These are phyloP conservation scores for Berberis thunbergii DNA, from an alignment of 164 flowering plant species.

Conservation along the genomic window DNA sequence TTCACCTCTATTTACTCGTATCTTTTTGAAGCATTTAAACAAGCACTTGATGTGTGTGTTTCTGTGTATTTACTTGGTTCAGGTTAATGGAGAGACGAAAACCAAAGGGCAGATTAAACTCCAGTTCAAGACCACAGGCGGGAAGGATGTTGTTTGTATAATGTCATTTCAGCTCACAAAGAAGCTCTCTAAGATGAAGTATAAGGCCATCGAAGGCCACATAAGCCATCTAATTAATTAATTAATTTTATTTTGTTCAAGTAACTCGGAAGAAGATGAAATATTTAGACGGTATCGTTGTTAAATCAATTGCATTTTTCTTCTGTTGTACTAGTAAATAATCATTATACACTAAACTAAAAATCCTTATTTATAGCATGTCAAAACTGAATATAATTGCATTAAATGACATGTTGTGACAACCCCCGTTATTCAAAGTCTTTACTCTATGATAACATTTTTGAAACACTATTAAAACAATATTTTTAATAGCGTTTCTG, in stretches of 20 bases:
- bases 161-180: conserved; percentile 95
- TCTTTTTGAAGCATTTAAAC: not conserved
- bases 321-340: too few relatives aligned
- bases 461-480: too few relatives aligned
- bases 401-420: too few relatives aligned
- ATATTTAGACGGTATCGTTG: too few relatives aligned
- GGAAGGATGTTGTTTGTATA: conserved; percentile 94
- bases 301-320: too few relatives aligned
- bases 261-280: too few relatives aligned
- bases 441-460: too few relatives aligned
- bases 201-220: conserved; percentile 90
- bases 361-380: too few relatives aligned
- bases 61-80: conserved; percentile 3
- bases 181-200: conserved; percentile 93
- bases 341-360: too few relatives aligned
- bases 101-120: conserved; percentile 93
- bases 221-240: conserved; percentile 39
- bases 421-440: too few relatives aligned
- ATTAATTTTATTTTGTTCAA: not conserved
- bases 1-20: conserved; percentile 2
- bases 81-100: conserved; percentile 99
- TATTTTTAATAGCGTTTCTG: too few relatives aligned
- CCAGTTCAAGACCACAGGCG: conserved; percentile 88
- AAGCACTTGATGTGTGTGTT: not conserved
- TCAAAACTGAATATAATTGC: too few relatives aligned